Evolutionary conservation across 1,284 basidiomycete species (phyloP), one percentile per base, ranked within the genome.

Genomic region (Boletus austroedulis): DNA sequence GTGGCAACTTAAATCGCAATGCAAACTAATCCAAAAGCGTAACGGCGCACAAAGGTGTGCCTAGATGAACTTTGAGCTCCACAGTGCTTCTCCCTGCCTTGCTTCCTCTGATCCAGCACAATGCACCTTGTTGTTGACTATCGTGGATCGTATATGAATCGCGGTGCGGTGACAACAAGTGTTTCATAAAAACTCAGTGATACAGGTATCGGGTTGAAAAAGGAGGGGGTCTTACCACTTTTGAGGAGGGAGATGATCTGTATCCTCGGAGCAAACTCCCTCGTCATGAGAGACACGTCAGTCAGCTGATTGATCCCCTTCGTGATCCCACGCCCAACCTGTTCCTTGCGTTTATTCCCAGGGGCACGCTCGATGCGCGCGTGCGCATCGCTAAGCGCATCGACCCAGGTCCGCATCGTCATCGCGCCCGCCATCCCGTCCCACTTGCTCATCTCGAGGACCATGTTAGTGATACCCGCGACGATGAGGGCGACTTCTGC

Each of bases 371-470:
- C 26, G 45, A 68, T 71, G 57, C 67, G 68, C 23, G 61, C 66
- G 56, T 79, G 73, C 4, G 72, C 76, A 34, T 76, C 75, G 10
- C 75, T 68, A 21, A 82, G 70, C 1, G 69, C 62, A 50, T 82
- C 79, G 4, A 76, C 75, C 81, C 80, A 82, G n/a, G 79, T 81
- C 36, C 78, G 75, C 75, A 81, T 79, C 44, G 81, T 76, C 78
- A 82, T 80, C 23, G 74, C 78, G 11, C 79, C 78, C 4, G 79
- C 76, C 76, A 81, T 79, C 8, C 77, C 76, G 58, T 81, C 80
- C 80, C 79, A 81, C 67, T 75, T 77, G 64, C 79, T 80, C 69
- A 80, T 75, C 66, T 81, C 79, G 57, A 82, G 64, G 26, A 79
- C 69, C 78, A 80, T 79, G 62, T 81, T 80, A 50, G 81, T 81